phyloP scores from a whole-genome alignment of 441 rosid genomes.

The Bocquillonia castaneifolia region DNA sequence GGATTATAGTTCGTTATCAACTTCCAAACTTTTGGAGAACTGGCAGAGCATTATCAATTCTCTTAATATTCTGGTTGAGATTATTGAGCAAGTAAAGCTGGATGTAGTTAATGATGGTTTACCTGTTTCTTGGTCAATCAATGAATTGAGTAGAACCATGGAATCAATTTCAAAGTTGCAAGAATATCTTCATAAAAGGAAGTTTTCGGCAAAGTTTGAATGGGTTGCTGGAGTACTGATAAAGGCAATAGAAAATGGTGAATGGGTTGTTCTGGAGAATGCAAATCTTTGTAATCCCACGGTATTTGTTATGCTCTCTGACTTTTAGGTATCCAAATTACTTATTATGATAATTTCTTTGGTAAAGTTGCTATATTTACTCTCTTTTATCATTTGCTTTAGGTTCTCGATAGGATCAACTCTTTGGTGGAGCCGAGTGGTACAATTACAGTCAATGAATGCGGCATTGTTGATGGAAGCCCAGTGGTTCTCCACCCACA shows the following conservation, averaged over 20 bases:
- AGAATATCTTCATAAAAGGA: constrained; percentile 36
- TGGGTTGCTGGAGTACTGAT: constrained; percentile 89
- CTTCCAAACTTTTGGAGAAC: constrained; percentile 29
- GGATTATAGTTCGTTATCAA: constrained; percentile 37
- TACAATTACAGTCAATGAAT: constrained; percentile 84
- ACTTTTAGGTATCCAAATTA: constrained; percentile 10
- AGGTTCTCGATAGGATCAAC: constrained; percentile 99
- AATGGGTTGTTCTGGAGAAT: constrained; percentile 90
- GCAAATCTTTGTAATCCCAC: constrained; percentile 99
- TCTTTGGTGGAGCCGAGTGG: constrained; percentile 94
- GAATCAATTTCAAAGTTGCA: constrained; percentile 59
- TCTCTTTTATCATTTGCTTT: constrained; percentile 23
- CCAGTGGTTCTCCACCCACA: constrained; percentile 80
- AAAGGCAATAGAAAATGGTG: constrained; percentile 95
- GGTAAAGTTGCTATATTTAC: constrained; percentile 4
- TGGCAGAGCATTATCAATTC: constrained; percentile 34
- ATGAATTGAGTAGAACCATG: constrained; percentile 48
- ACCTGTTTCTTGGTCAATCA: constrained; percentile 49
- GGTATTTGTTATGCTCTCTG: constrained; percentile 39
- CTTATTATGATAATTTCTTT: constrained; percentile 12
- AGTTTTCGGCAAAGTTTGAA: constrained; percentile 75
- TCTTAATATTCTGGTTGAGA: constrained; percentile 48
- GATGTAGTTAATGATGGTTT: constrained; percentile 39
- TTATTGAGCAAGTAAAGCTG: constrained; percentile 46
- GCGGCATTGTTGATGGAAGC: constrained; percentile 86